Evolutionary conservation across 2,329 filamentous ascomycete genomes (phyloP).

Genomic region (Zasmidium cellare): DNA sequence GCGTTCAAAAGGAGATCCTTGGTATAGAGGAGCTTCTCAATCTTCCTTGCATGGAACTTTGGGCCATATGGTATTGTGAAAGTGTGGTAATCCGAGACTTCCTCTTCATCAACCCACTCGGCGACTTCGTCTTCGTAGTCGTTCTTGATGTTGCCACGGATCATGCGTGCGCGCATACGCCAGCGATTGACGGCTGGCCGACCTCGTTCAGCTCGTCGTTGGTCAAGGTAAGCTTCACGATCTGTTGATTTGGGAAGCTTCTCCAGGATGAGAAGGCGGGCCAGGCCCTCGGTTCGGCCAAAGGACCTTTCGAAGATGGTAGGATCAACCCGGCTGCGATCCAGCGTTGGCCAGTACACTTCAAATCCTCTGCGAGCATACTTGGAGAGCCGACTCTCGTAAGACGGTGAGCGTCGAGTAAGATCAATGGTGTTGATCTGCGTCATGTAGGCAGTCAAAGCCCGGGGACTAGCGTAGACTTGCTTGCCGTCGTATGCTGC

Average conservation of each 20-base stretch:
- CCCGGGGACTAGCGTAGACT: conserved; percentile 76
- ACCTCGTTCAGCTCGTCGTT: conserved; percentile 70
- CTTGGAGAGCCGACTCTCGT: conserved; percentile 83
- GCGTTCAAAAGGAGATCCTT: conserved; percentile 80
- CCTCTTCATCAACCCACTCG: conserved; percentile 77
- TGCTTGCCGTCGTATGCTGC: conserved; percentile 78
- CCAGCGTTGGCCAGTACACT: conserved; percentile 73
- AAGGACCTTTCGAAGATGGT: conserved; percentile 87
- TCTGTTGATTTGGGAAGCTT: conserved; percentile 69
- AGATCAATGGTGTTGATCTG: conserved; percentile 81
- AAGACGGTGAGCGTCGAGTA: conserved; percentile 76
- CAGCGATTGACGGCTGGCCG: conserved; percentile 57
- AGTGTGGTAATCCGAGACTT: conserved; percentile 74
- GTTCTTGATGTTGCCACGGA: conserved; percentile 73
- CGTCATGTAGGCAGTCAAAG: conserved; percentile 75
- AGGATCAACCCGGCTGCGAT: conserved; percentile 75
- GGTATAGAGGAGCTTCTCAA: conserved; percentile 79
- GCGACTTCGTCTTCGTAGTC: conserved; percentile 76
- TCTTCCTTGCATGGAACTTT: conserved; percentile 60
- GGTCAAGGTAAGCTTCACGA: conserved; percentile 68
- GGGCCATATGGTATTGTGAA: conserved; percentile 66
- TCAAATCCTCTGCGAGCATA: conserved; percentile 85
- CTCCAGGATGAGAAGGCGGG: conserved; percentile 76
- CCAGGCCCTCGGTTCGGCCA: conserved; percentile 71
- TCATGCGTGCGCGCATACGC: conserved; percentile 41